Evolutionary conservation across 31 red algal species (phyloP), one percentile per base, ranked within the genome.

Genomic region (Porphyra umbilicalis): DNA sequence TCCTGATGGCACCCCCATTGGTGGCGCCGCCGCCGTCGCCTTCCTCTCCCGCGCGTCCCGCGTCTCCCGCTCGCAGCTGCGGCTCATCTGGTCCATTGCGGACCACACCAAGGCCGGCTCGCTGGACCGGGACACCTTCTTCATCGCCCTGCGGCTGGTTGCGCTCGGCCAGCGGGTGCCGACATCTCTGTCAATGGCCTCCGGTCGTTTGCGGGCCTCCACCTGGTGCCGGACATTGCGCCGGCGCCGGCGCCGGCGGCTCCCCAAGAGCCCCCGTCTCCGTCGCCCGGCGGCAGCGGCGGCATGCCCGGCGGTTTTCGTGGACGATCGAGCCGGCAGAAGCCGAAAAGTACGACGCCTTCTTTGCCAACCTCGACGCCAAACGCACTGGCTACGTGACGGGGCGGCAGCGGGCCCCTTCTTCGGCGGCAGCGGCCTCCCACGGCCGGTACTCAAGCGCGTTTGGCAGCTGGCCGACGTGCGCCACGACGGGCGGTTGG

Each of bases 401-500:
- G 68, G 91, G 90, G 83, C 81, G 77, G 85, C 84, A 67, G 93
- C 84, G 25, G 86, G 87, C 35, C 79, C 89, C 7, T 94, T 94
- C 76, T 88, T 99, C 35, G 85, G 81, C 37, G 87, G 88, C 46
- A 87, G 83, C 75, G 87, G 87, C 36, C 79, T 99, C 30, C 88
- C 91, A 25, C 77, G 90, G 10, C 81, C 84, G 31, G 87, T 95
- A 32, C 82, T 99, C 35, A 93, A 92, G 78, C 75, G 84, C 20
- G 86, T 95, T 30, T 99, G 93, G 97, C 83, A 94, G 35, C 90
- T 99, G 20, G 84, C 91, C 34, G 97, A 99, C 81, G 89, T 95
- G 32, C 90, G 89, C 35, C 77, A 76, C 25, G 97, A 99, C 84
- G 97, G 94, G 40, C 82, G 77, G 81, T 87, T 99, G 36, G 94